Evolutionary conservation across 75 land plant genomes (phyloP).

Genomic region (Selaginella moellendorffii): DNA sequence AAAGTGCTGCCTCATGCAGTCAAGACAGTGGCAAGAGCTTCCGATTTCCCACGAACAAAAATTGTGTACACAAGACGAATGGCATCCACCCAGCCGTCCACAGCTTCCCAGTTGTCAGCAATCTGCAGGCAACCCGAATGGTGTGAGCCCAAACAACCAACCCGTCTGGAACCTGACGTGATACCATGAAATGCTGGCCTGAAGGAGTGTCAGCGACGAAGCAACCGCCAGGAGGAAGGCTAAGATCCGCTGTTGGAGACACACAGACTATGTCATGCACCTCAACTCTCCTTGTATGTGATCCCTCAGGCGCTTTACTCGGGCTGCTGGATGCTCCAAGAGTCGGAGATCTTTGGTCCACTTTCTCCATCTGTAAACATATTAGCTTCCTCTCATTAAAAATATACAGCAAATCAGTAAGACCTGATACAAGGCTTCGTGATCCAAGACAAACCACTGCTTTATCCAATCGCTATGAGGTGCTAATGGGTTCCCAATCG

Average conservation of each 20-base stretch:
- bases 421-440: conserved; percentile 94
- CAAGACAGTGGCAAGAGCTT: conserved; percentile 69
- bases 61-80: conserved; percentile 88
- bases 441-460: conserved; percentile 75
- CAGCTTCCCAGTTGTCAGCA: conserved; percentile 81
- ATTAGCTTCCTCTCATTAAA: too few species aligned
- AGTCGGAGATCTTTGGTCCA: conserved; percentile 21
- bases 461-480: conserved; percentile 86
- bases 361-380: conserved; percentile 36
- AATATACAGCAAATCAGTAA: too few species aligned
- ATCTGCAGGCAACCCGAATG: conserved; percentile 33
- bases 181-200: conserved; percentile 73
- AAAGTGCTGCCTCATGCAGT: too few species aligned
- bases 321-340: background rate
- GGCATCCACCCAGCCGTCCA: conserved; percentile 91
- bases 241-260: conserved; percentile 82
- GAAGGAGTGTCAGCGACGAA: conserved; percentile 64
- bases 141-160: too few species aligned
- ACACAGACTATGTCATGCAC: conserved; percentile 60
- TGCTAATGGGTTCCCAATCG: conserved; percentile 54
- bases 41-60: conserved; percentile 72
- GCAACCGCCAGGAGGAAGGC: conserved; percentile 88
- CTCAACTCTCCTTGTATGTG: conserved; percentile 31
- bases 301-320: background rate
- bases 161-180: too few species aligned